Evolutionary conservation across 106 monocot genomes (phyloP), one percentile per base, ranked within the genome.

Genomic region (Hemerocallis citrina): DNA sequence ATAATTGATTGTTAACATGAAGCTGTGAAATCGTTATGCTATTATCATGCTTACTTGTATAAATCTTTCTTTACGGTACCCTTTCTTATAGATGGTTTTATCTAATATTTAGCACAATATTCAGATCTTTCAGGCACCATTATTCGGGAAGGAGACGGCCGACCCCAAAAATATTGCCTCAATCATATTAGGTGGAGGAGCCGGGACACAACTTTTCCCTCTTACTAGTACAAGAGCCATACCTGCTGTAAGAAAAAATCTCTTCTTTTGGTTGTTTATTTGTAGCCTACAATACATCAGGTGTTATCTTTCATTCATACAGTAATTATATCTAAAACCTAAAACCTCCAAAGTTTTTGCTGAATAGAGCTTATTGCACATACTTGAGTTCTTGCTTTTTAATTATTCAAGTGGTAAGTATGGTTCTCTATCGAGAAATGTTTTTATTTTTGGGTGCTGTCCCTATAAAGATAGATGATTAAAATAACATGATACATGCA

Each of bases 111-210:
- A 15, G 13, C 1, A 1, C 4, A 43, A 13, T 43, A n/a, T 15
- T 5, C 13, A 38, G 37, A 38, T 38, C 4, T 82, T 92, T 49
- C 79, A 73, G 67, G 19, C 73, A 2, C 91, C 85, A 1, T 62
- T 57, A 57, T 79, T 82, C 58, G 22, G 52, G 30, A 74, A 38
- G 14, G 45, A 44, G 22, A 43, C 37, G 50, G 93, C 77, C 29
- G 81, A 93, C 22, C 81, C 88, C 6, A 89, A 79, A 68, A 79
- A 46, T 60, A 74, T 82, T 33, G 88, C 88, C 10, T 80, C 93
- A 7, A 72, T 93, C 55, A 89, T 93, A 54, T 58, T 93, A 50
- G 88, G 93, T 28, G 93, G 93, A 32, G 93, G 93, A 12, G 67
- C 76, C 24, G 93, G 93, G 16, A 63, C 71, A 16, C 74, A 79